Conservation (phyloP, 2,329 filamentous ascomycete genomes). For the Exophiala aquamarina region DNA sequence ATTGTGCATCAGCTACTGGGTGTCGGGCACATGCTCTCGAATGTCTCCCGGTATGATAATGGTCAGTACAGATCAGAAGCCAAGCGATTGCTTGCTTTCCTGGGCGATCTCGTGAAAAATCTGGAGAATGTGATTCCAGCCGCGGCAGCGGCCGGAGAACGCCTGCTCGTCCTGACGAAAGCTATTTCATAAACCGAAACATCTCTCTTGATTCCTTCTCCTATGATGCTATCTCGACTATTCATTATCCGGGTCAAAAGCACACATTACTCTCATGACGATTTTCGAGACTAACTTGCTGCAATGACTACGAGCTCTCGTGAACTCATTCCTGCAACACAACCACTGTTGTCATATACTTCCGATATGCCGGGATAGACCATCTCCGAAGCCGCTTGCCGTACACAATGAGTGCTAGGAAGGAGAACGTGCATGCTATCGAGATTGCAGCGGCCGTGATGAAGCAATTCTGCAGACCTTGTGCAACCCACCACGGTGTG, state of each 20-base stretch:
- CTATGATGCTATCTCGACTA: no score
- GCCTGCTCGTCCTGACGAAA: constrained; percentile 2
- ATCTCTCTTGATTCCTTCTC: no score
- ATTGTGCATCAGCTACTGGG: constrained; percentile 12
- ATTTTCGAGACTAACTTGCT: no score
- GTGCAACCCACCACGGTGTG: constrained; percentile 44
- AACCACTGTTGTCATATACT: constrained; percentile 5
- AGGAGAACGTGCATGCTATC: neutral
- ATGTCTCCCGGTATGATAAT: constrained; percentile 8
- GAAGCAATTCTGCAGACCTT: constrained; percentile 43
- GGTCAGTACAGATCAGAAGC: constrained; percentile 7
- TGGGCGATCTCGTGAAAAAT: constrained; percentile 8
- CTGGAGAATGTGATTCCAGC: constrained; percentile 7
- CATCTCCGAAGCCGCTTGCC: constrained; percentile 3
- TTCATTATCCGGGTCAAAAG: no score
- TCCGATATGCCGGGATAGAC: constrained; percentile 2
- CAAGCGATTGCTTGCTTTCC: constrained; percentile 2
- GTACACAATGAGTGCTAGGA: constrained; percentile 8
- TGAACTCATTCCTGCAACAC: constrained; percentile 8
- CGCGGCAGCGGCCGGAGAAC: constrained; percentile 3
- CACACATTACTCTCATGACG: no score
- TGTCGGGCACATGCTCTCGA: constrained; percentile 9
- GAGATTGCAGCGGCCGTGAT: constrained; percentile 13
- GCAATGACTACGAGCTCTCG: no score
- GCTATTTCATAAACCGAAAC: neutral